phyloP scores from a whole-genome alignment of 495 filamentous ascomycete genomes.

The Opeltia flavorubescens region DNA sequence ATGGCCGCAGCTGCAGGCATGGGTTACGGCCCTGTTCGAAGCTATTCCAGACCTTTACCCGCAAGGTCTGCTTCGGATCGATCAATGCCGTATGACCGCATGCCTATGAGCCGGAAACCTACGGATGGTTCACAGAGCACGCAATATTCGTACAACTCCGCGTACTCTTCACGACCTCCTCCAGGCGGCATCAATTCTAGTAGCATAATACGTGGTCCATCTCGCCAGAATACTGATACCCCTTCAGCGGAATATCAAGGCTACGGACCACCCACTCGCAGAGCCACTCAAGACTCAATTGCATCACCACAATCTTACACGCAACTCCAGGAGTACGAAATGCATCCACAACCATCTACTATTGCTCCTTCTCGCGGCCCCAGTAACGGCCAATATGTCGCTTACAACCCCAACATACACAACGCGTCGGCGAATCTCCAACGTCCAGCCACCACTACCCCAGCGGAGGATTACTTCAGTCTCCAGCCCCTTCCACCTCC shows the following conservation, averaged over 20 bases:
- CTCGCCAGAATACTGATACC: conserved; percentile 11
- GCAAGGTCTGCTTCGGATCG: conserved; percentile 8
- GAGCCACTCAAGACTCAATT: background rate
- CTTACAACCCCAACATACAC: conserved; percentile 18
- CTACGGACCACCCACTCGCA: conserved; percentile 1
- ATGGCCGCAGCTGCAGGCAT: conserved; percentile 43
- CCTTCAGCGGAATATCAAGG: background rate
- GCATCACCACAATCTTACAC: background rate
- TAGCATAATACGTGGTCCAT: conserved; percentile 1
- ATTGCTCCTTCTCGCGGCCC: conserved; percentile 7
- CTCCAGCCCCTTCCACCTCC: background rate
- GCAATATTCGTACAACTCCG: conserved; percentile 10
- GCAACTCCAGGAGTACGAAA: conserved; percentile 12
- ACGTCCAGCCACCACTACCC: conserved; percentile 3
- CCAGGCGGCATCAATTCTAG: background rate
- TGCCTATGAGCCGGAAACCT: conserved; percentile 6
- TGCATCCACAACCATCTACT: conserved; percentile 8
- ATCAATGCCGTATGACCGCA: background rate
- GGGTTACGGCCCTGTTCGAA: conserved; percentile 35
- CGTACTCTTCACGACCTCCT: background rate
- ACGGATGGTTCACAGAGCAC: conserved; percentile 10
- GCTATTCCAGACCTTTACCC: conserved; percentile 13
- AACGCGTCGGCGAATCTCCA: background rate
- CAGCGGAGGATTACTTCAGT: conserved; percentile 11
- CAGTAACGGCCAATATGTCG: conserved; percentile 14